A percentile compares a stretch with the other conserved stretches of the same genome.
phyloP scores from a whole-genome alignment of 345 rosid species.

The Angophora floribunda region DNA sequence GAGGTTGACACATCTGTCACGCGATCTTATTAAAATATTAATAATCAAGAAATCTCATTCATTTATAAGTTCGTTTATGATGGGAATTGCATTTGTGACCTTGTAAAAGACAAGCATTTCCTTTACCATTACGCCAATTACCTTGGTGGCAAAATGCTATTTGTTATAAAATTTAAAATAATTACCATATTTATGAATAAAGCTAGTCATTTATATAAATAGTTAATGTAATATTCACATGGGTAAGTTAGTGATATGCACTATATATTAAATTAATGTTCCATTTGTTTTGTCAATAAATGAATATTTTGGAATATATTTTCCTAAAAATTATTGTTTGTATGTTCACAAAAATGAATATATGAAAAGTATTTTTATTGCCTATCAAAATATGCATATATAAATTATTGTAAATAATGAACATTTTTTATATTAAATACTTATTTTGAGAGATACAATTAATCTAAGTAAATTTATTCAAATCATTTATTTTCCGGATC shows the following conservation, averaged over 20 bases:
- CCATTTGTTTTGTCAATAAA: too few relatives aligned
- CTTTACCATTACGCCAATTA: rapidly evolving
- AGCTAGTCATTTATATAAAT: neutral
- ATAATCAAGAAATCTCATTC: too few relatives aligned
- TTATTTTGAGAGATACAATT: neutral
- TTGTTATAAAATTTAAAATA: neutral
- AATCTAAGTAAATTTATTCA: rapidly evolving
- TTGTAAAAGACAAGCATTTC: rapidly evolving
- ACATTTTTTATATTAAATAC: too few relatives aligned
- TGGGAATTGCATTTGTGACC: neutral
- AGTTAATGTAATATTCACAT: neutral
- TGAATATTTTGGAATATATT: too few relatives aligned
- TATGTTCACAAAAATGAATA: too few relatives aligned
- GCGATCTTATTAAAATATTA: too few relatives aligned
- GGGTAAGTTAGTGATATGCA: neutral
- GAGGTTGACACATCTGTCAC: too few relatives aligned
- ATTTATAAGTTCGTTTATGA: neutral
- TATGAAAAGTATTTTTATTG: too few relatives aligned
- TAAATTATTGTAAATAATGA: rapidly evolving
- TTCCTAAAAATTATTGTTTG: too few relatives aligned
- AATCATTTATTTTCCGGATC: too few relatives aligned
- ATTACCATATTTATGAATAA: neutral
- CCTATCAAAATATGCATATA: rapidly evolving
- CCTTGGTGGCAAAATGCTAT: neutral
- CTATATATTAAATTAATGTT: too few relatives aligned